Conservation (phyloP, 257 asterid genomes). For the Fraxinus quadrangulata region DNA sequence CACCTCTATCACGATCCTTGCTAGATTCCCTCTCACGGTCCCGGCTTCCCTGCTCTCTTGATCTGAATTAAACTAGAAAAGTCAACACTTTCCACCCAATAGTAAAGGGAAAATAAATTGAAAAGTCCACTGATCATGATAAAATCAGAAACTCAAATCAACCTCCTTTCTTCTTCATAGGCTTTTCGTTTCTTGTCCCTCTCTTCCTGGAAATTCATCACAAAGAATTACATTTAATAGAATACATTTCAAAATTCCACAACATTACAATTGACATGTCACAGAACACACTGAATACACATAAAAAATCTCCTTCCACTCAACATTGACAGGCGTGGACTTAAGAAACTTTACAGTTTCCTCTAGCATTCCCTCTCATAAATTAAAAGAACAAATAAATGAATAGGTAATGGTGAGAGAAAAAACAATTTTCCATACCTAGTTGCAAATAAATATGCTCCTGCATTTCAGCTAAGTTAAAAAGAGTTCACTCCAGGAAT, state of each 20-base stretch:
- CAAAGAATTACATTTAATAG: slow-evolving; percentile 29
- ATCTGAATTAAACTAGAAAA: slow-evolving; percentile 39
- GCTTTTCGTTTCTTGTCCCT: slow-evolving; percentile 74
- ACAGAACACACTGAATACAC: neutral
- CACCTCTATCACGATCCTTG: slow-evolving; percentile 68
- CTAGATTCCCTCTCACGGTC: slow-evolving; percentile 76
- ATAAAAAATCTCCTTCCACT: neutral
- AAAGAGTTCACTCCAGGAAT: neutral
- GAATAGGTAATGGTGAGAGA: neutral
- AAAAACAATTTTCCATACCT: neutral
- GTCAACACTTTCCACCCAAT: slow-evolving; percentile 20
- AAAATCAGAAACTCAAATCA: slow-evolving; percentile 16
- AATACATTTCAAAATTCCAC: slow-evolving; percentile 1
- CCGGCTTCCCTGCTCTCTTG: slow-evolving; percentile 64
- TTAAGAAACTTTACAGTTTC: neutral
- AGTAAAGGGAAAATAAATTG: neutral
- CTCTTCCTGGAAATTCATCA: slow-evolving; percentile 68
- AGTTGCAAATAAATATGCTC: neutral
- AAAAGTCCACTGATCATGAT: neutral
- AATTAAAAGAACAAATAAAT: neutral
- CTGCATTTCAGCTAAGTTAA: neutral
- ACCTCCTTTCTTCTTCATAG: slow-evolving; percentile 84
- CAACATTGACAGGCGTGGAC: neutral
- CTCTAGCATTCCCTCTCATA: slow-evolving; percentile 20
- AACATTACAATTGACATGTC: neutral